phyloP scores from a whole-genome alignment of 768 basidiomycete genomes.

The Xerocomellus amylosporus region DNA sequence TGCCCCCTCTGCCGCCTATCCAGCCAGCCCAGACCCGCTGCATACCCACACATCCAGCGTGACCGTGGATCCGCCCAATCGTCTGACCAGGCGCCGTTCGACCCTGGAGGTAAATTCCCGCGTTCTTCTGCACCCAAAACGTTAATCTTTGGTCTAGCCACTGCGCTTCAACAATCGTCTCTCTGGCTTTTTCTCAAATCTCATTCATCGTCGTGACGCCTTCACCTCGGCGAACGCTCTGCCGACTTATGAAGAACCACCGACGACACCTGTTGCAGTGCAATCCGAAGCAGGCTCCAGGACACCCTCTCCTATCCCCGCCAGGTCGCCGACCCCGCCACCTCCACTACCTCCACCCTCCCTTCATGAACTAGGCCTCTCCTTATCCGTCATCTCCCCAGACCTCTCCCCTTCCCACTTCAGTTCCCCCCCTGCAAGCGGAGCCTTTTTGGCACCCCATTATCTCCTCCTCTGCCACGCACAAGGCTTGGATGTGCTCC shows the following conservation, averaged over 20 bases:
- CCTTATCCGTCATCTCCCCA: conserved; percentile 61
- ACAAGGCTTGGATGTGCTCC: conserved; percentile 85
- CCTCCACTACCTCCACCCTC: conserved; percentile 69
- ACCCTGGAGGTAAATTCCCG: conserved; percentile 50
- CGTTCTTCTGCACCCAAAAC: conserved; percentile 6
- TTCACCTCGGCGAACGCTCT: conserved; percentile 27
- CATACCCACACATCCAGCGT: conserved; percentile 17
- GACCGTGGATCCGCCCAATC: conserved; percentile 27
- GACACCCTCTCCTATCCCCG: conserved; percentile 51
- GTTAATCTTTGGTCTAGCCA: conserved; percentile 32
- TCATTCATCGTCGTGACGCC: conserved; percentile 71
- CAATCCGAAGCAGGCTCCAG: conserved; percentile 44
- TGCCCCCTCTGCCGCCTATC: conserved; percentile 20
- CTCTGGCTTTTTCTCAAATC: conserved; percentile 80
- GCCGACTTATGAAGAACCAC: conserved; percentile 35
- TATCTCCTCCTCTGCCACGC: conserved; percentile 82
- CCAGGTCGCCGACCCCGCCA: conserved; percentile 65
- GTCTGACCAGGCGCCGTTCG: conserved; percentile 48
- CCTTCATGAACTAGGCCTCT: conserved; percentile 72
- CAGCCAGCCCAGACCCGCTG: neutral
- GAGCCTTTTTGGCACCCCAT: conserved; percentile 77
- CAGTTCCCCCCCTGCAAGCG: conserved; percentile 69
- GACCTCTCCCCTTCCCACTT: conserved; percentile 76
- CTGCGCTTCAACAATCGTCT: conserved; percentile 67
- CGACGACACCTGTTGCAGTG: conserved; percentile 26